Percentiles rank a stretch among this genome's conserved stretches.
Conservation (phyloP, 495 filamentous ascomycete genomes). For the Sordaria brevicollis region DNA sequence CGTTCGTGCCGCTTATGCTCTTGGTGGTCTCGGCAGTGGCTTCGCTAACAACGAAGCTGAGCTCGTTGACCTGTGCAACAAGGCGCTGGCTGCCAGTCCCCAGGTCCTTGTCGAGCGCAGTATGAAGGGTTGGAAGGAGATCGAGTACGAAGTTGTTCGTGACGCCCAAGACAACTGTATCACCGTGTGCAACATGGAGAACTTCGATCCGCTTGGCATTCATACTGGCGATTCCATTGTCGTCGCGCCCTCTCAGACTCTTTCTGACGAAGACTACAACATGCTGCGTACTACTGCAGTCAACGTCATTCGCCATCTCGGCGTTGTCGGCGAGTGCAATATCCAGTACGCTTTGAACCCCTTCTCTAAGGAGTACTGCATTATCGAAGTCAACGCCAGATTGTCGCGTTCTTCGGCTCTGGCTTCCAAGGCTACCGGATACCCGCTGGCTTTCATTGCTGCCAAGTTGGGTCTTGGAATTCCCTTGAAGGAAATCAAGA, state of each 20-base stretch:
- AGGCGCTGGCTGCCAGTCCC: slow-evolving; percentile 87
- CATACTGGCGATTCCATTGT: slow-evolving; percentile 99
- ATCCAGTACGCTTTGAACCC: slow-evolving; percentile 98
- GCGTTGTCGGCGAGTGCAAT: slow-evolving; percentile 97
- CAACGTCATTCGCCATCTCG: slow-evolving; percentile 94
- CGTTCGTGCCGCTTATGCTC: slow-evolving; percentile 89
- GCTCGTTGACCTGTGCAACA: slow-evolving; percentile 82
- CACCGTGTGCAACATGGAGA: slow-evolving; percentile 99
- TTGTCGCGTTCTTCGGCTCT: slow-evolving; percentile 89
- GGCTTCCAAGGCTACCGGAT: slow-evolving; percentile 94
- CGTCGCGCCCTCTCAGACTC: slow-evolving; percentile 90
- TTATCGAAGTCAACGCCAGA: slow-evolving; percentile 98
- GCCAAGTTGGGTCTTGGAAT: slow-evolving; percentile 93
- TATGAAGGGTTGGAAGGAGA: slow-evolving; percentile 99
- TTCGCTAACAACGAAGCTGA: slow-evolving; percentile 89
- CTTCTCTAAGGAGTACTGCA: slow-evolving; percentile 94
- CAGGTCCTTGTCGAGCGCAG: slow-evolving; percentile 93
- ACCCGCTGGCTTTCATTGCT: slow-evolving; percentile 91
- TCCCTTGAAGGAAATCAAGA: slow-evolving; percentile 91
- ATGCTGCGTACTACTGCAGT: slow-evolving; percentile 98
- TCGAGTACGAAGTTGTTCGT: slow-evolving; percentile 96
- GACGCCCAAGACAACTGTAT: slow-evolving; percentile 97
- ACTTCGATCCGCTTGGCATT: slow-evolving; percentile 96
- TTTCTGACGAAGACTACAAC: slow-evolving; percentile 95
- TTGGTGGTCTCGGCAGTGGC: slow-evolving; percentile 90